Base-by-base conservation (phyloP, 345 rosid species). In the Aurinia saxatilis region DNA sequence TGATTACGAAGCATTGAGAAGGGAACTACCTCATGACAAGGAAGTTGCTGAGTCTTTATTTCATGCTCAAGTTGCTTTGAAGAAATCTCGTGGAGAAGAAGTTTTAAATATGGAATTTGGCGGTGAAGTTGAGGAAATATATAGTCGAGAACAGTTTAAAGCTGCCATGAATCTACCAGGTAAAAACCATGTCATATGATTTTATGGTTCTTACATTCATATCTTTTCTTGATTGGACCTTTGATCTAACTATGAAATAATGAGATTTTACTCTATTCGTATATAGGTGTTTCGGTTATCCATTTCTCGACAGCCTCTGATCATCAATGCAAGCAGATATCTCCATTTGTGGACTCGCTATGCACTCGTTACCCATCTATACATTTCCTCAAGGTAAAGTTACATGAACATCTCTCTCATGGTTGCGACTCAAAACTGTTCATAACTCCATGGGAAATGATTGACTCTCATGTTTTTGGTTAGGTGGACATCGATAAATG, bases 81-180 rank as follows among this genome's bases (percentile, higher is more conserved):
- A 85, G 80, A 93, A 90, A 75, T 93, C 95, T 50, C 91, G 87
- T 0, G 99, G 99, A 44, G 99, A 90, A 74, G 97, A 90, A 65
- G 97, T 93, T 40, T 58, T 78, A 56, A 93, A 93, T 73, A 75
- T 90, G 96, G 86, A 86, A 77, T 93, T 93, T 70, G 99, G 98
- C 15, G 97, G 98, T n/a, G 97, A 87, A 71, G 99, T 93, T 37
- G 99, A 87, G 73, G 78, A 81, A 72, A 76, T 84, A 17, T 65
- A 67, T 10, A 80, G 82, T 9, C 75, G 83, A 47, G 97, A 90
- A 64, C 95, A 82, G 80, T 87, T 87, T 73, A 80, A 68, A 74
- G 86, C 95, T 41, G 90, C 95, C 51, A 63, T 90, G 62, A 87
- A 88, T 63, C 71, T 81, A 45, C 87, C 91, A 27, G 95, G 99